Base-by-base conservation (phyloP, 805 yeast species). In the Candida chauliodis region DNA sequence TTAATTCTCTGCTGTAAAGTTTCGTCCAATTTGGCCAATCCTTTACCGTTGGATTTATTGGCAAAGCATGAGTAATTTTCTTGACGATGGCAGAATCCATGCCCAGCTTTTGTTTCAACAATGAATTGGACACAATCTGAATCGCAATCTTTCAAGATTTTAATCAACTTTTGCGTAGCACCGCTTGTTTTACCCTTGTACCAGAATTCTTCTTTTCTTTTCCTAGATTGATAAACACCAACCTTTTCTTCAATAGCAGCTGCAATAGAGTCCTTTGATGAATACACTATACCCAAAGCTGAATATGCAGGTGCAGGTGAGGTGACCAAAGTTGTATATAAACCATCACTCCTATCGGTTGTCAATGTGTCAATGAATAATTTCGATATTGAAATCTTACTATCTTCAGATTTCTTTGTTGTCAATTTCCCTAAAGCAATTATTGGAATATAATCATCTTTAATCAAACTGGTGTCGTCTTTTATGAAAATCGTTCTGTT, bases 131-230 rank as follows among this genome's bases (percentile, higher is more conserved):
- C 64, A 46, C 95, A 85, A 59, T 93, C 99, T 32, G 84, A 79
- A 63, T 93, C 99, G 62, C 99, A 93, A 64, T 93, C 99, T 44
- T 78, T 62, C 38, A 79, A 82, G 41, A 93, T 59, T 30, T 71
- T 63, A 17, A 84, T 48, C 34, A 93, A 71, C 48, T 72, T 71
- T 65, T 93, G 99, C 1, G 95, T 86, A 37, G 95, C 95, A 15
- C 99, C 99, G n/a, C 95, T 84, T 2, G 96, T 86, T 40, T 84
- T 83, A 21, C 99, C 99, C 61, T 93, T 93, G 59, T 81, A 84
- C 99, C 99, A 93, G 42, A 93, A 73, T 30, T 95, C 98, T 44
- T 87, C 80, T 15, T 55, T 53, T 37, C 74, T 63, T 53, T 84
- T 81, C 52, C 99, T 81, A 7, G 96, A 87, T 61, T 84, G 96